phyloP scores from a whole-genome alignment of 768 basidiomycete genomes.

The Daedaleopsis sinensis region DNA sequence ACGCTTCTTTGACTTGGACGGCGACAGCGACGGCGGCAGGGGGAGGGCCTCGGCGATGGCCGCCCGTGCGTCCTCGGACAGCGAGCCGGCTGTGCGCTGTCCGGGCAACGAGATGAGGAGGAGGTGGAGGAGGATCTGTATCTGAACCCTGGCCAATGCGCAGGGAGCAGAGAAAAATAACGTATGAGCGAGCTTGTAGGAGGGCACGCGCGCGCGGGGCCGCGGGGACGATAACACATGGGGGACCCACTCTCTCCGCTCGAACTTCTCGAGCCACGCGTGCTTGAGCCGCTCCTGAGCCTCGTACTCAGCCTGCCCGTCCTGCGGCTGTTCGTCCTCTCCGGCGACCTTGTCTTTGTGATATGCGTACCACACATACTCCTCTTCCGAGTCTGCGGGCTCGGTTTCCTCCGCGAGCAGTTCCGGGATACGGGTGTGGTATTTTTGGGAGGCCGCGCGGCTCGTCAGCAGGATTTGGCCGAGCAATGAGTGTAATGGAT shows the following conservation, averaged over 20 bases:
- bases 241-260: constrained; percentile 49
- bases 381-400: constrained; percentile 66
- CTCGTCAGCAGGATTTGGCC: constrained; percentile 67
- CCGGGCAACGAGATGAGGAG: constrained; percentile 66
- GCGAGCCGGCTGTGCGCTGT: constrained; percentile 26
- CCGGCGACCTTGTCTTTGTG: constrained; percentile 57
- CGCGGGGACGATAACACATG: constrained; percentile 2
- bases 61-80: constrained; percentile 15
- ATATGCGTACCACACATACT: constrained; percentile 77
- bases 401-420: constrained; percentile 63
- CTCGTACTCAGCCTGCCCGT: constrained; percentile 34
- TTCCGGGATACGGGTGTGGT: constrained; percentile 61
- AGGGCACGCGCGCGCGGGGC: background rate
- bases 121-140: constrained; percentile 75
- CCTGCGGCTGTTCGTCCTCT: constrained; percentile 20
- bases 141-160: constrained; percentile 55
- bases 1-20: constrained; percentile 25
- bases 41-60: constrained; percentile 11
- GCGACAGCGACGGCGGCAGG: constrained; percentile 21
- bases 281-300: constrained; percentile 55
- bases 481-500: constrained; percentile 61
- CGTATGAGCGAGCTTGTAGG: background rate
- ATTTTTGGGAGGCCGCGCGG: constrained; percentile 58
- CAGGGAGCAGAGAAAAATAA: background rate
- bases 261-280: constrained; percentile 64